These are phyloP conservation scores for Diaporthe sp. DNA, from an alignment of 2,329 filamentous ascomycete species.

Conservation along the genomic window DNA sequence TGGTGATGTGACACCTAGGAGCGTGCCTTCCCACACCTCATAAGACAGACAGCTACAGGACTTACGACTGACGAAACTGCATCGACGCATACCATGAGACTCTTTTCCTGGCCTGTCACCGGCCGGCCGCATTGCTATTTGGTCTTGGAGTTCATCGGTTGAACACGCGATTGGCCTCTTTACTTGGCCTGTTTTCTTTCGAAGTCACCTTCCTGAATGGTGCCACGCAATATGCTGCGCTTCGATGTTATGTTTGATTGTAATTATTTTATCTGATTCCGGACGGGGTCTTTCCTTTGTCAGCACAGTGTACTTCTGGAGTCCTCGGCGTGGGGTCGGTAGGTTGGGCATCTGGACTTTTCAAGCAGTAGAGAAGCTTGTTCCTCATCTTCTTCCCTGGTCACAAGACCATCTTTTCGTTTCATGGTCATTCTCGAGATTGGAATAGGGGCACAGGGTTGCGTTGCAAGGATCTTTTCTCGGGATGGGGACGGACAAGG, in stretches of 20 bases:
- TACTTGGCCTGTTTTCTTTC: not conserved
- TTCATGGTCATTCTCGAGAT: not conserved
- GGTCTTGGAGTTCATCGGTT: slow-evolving; percentile 16
- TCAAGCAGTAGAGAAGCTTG: slow-evolving; percentile 30
- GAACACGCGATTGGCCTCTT: not conserved
- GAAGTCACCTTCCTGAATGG: not conserved
- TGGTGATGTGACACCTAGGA: slow-evolving; percentile 69
- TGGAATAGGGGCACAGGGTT: slow-evolving; percentile 22
- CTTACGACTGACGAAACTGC: slow-evolving; percentile 50
- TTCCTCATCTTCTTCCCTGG: not conserved
- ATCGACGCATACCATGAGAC: slow-evolving; percentile 20
- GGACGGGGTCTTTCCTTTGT: slow-evolving; percentile 9
- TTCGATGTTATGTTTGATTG: slow-evolving; percentile 7
- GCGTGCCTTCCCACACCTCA: slow-evolving; percentile 63
- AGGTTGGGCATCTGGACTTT: slow-evolving; percentile 17
- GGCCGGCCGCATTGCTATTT: slow-evolving; percentile 7
- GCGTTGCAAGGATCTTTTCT: not conserved
- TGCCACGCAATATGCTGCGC: not conserved
- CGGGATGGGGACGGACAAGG: not conserved
- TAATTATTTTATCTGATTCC: slow-evolving; percentile 15
- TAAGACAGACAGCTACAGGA: slow-evolving; percentile 43
- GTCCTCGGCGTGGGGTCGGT: slow-evolving; percentile 23
- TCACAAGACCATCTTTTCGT: slow-evolving; percentile 10
- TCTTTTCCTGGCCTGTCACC: not conserved
- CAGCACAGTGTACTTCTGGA: slow-evolving; percentile 22